phyloP scores from a whole-genome alignment of 2,329 filamentous ascomycete genomes.

The Diplodia intermedia region DNA sequence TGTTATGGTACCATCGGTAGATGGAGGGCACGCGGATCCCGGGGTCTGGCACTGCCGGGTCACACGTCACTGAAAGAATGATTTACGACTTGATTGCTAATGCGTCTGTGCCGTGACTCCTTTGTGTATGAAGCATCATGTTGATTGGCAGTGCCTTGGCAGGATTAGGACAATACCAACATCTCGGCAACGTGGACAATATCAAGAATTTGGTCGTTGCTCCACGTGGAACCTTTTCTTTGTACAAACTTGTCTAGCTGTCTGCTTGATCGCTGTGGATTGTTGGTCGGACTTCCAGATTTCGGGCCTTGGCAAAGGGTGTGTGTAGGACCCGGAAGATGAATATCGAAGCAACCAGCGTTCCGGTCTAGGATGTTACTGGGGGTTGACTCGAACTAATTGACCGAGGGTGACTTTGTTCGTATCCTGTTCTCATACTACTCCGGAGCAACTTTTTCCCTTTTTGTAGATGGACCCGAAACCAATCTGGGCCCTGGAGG shows the following conservation, averaged over 20 bases:
- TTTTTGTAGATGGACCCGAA: too few relatives aligned
- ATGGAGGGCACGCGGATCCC: not conserved
- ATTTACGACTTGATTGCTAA: not conserved
- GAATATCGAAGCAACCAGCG: too few relatives aligned
- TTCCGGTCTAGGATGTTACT: too few relatives aligned
- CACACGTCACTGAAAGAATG: not conserved
- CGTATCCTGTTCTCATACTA: too few relatives aligned
- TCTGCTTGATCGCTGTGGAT: not conserved
- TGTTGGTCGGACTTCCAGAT: too few relatives aligned
- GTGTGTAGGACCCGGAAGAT: too few relatives aligned
- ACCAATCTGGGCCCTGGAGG: too few relatives aligned
- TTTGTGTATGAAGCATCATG: not conserved
- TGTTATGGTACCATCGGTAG: conserved; percentile 1
- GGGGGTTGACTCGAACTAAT: too few relatives aligned
- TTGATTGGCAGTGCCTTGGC: not conserved
- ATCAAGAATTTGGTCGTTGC: not conserved
- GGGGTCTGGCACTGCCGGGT: not conserved
- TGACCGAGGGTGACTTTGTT: too few relatives aligned
- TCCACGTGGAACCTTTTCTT: not conserved
- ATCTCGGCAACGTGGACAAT: not conserved
- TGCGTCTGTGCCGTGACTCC: not conserved
- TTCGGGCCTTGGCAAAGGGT: too few relatives aligned
- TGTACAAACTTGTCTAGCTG: not conserved
- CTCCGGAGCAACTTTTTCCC: too few relatives aligned
- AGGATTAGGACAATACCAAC: conserved; percentile 5